Percentiles rank a stretch among this genome's conserved stretches.
Evolutionary conservation across 371 early-diverging fungal genomes (phyloP).

Genomic region (Zychaea mexicana): DNA sequence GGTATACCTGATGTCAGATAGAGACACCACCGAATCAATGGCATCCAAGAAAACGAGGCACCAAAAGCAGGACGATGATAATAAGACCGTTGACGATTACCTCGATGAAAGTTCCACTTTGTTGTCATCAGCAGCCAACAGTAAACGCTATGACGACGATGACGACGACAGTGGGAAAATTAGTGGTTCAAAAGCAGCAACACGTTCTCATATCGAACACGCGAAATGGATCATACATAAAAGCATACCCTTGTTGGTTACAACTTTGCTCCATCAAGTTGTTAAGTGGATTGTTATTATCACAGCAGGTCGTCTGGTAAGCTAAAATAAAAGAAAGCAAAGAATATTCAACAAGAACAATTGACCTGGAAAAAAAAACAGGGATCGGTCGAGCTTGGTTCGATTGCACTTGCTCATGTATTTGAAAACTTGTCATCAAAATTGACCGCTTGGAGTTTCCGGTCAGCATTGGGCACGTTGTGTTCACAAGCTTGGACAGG

Average conservation of each 20-base stretch:
- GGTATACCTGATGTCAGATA: no score
- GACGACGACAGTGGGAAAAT: background rate
- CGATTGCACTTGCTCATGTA: background rate
- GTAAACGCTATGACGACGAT: background rate
- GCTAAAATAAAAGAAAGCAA: background rate
- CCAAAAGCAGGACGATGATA: no score
- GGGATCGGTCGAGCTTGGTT: background rate
- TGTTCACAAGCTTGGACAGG: conserved; percentile 89
- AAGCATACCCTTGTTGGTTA: background rate
- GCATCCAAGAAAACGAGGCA: no score
- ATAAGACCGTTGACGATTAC: no score
- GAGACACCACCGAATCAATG: no score
- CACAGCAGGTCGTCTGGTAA: background rate
- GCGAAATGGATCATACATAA: background rate
- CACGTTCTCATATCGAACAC: background rate
- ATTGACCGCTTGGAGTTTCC: background rate
- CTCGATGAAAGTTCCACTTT: no score
- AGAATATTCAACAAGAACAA: no score
- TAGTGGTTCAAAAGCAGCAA: background rate
- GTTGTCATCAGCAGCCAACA: no score
- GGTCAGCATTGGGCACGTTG: conserved; percentile 69
- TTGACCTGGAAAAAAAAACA: no score
- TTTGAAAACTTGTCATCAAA: background rate
- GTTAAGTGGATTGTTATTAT: background rate
- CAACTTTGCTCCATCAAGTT: background rate